Percentiles rank a stretch among this genome's conserved stretches.
Conservation (phyloP, 768 basidiomycete species). For the Tubosaeta brunneosetosa region DNA sequence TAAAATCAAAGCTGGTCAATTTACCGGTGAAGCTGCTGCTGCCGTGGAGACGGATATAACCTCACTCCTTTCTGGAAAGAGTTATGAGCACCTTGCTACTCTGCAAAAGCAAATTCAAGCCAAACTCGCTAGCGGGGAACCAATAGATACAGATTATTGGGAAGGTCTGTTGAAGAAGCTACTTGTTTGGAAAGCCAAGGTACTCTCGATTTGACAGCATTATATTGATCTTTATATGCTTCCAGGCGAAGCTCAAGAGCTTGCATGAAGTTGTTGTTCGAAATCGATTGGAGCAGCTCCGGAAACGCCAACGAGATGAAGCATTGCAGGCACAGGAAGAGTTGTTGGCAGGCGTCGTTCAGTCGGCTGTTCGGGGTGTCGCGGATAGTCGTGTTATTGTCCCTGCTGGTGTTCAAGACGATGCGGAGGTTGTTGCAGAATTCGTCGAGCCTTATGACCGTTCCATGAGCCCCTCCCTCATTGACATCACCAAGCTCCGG, state of each 20-base stretch:
- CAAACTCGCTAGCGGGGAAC: slow-evolving; percentile 88
- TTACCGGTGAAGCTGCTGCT: slow-evolving; percentile 65
- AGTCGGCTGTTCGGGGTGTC: slow-evolving; percentile 47
- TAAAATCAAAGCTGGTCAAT: slow-evolving; percentile 55
- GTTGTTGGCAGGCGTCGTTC: slow-evolving; percentile 71
- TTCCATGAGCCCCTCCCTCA: slow-evolving; percentile 78
- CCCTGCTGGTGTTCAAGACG: slow-evolving; percentile 30
- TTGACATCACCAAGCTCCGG: slow-evolving; percentile 66
- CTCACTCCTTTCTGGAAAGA: slow-evolving; percentile 75
- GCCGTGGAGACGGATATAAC: slow-evolving; percentile 85
- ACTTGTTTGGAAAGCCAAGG: slow-evolving; percentile 96
- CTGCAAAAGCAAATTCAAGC: slow-evolving; percentile 84
- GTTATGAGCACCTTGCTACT: slow-evolving; percentile 74
- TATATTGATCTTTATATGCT: slow-evolving; percentile 3
- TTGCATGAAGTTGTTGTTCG: slow-evolving; percentile 96
- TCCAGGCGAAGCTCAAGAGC: slow-evolving; percentile 81
- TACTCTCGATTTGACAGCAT: slow-evolving; percentile 25
- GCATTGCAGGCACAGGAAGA: slow-evolving; percentile 93
- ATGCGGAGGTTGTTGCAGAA: slow-evolving; percentile 41
- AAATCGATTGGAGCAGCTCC: slow-evolving; percentile 92
- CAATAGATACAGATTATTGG: slow-evolving; percentile 98
- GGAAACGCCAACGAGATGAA: slow-evolving; percentile 93
- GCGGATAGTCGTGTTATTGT: slow-evolving; percentile 33
- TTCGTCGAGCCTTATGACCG: slow-evolving; percentile 77
- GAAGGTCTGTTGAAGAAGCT: slow-evolving; percentile 87